phyloP scores from a whole-genome alignment of 2,329 filamentous ascomycete species.

The Monosporascus sp. region DNA sequence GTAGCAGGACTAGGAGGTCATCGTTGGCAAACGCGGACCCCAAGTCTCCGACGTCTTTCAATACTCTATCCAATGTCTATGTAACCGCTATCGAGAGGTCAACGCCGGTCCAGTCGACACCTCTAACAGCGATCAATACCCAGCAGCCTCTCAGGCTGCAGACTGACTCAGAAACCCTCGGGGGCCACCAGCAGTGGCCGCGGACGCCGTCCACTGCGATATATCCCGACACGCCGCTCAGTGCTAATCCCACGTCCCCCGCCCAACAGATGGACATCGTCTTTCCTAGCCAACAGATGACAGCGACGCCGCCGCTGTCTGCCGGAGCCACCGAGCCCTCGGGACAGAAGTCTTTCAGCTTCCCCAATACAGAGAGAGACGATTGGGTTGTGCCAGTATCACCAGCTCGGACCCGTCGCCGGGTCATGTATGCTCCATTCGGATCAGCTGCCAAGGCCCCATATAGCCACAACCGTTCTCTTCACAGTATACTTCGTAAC shows the following conservation, averaged over 20 bases:
- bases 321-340: slow-evolving; percentile 44
- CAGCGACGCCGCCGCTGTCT: slow-evolving; percentile 53
- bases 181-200: slow-evolving; percentile 26
- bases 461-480: slow-evolving; percentile 52
- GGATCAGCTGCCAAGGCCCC: slow-evolving; percentile 34
- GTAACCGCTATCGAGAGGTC: slow-evolving; percentile 57
- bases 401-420: slow-evolving; percentile 33
- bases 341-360: slow-evolving; percentile 39
- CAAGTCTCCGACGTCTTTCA: slow-evolving; percentile 58
- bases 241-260: slow-evolving; percentile 46
- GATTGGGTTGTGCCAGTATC: slow-evolving; percentile 20
- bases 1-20: slow-evolving; percentile 34
- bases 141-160: slow-evolving; percentile 32
- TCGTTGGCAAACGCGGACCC: slow-evolving; percentile 44
- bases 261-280: slow-evolving; percentile 37
- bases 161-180: slow-evolving; percentile 28
- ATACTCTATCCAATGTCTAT: slow-evolving; percentile 62
- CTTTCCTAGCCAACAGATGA: slow-evolving; percentile 50
- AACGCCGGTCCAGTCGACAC: slow-evolving; percentile 42
- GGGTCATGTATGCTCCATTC: slow-evolving; percentile 28
- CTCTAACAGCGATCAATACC: slow-evolving; percentile 45
- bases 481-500: slow-evolving; percentile 62
- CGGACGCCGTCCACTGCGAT: slow-evolving; percentile 41
- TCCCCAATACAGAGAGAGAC: slow-evolving; percentile 32
- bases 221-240: slow-evolving; percentile 50